Conservation (phyloP, 495 filamentous ascomycete genomes). For the Penicillium egyptiacum region DNA sequence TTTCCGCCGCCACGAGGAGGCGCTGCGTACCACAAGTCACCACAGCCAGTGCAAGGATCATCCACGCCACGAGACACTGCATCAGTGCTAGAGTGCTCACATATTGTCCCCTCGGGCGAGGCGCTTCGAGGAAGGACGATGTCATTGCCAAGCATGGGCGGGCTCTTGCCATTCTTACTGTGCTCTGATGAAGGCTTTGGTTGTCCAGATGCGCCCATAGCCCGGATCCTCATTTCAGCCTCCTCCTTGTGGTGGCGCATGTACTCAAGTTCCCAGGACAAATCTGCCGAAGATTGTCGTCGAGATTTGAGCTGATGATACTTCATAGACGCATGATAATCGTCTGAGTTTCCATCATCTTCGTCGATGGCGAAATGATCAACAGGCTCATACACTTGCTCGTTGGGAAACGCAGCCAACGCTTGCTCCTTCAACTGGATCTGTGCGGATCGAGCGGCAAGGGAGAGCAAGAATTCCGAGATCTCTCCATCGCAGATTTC, state of each 20-base stretch:
- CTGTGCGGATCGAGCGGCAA: conserved; percentile 75
- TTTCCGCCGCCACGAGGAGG: conserved; percentile 26
- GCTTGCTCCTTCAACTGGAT: conserved; percentile 69
- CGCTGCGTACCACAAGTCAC: conserved; percentile 45
- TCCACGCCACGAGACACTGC: not conserved
- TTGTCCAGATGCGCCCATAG: conserved; percentile 26
- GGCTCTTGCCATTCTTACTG: conserved; percentile 57
- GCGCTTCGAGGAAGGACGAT: conserved; percentile 72
- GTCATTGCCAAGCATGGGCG: conserved; percentile 82
- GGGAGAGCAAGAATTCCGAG: conserved; percentile 69
- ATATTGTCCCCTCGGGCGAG: conserved; percentile 77
- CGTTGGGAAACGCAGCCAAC: conserved; percentile 68
- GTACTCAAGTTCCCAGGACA: conserved; percentile 52
- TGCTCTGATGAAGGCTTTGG: conserved; percentile 30
- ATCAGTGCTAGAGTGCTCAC: conserved; percentile 57
- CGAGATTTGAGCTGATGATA: conserved; percentile 33
- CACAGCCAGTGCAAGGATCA: conserved; percentile 24
- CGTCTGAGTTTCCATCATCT: conserved; percentile 47
- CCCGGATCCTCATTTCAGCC: conserved; percentile 39
- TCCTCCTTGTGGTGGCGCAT: conserved; percentile 52
- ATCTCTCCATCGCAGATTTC: conserved; percentile 70
- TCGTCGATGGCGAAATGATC: conserved; percentile 60
- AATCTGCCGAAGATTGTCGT: conserved; percentile 48
- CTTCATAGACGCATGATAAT: conserved; percentile 38
- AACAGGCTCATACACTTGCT: conserved; percentile 59